phyloP scores from a whole-genome alignment of 495 filamentous ascomycete genomes.

The Xylaria venustula region DNA sequence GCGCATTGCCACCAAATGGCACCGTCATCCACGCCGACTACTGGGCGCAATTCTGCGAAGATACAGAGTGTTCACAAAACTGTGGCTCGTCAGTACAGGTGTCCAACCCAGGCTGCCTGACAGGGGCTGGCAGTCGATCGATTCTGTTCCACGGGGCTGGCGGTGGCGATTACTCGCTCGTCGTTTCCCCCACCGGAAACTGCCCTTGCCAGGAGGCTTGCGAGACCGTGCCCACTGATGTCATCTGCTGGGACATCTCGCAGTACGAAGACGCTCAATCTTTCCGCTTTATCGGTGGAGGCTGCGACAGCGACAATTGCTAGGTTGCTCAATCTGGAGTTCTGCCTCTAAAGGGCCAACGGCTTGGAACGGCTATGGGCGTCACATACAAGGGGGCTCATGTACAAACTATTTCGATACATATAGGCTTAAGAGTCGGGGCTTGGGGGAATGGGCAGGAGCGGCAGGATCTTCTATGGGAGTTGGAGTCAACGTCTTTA shows the following conservation, averaged over 20 bases:
- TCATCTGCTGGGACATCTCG: neutral
- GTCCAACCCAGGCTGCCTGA: conserved; percentile 13
- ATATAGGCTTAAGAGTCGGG: too few relatives aligned
- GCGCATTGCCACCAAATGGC: too few relatives aligned
- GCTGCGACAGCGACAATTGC: neutral
- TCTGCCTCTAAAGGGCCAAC: too few relatives aligned
- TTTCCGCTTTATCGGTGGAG: neutral
- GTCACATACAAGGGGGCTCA: too few relatives aligned
- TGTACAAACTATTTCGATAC: too few relatives aligned
- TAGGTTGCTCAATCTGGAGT: too few relatives aligned
- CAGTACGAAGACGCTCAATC: neutral
- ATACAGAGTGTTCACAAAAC: conserved; percentile 12
- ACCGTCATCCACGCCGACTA: neutral
- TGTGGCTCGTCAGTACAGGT: conserved; percentile 14
- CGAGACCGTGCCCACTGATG: neutral
- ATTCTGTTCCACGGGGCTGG: conserved; percentile 13
- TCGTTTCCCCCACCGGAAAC: neutral
- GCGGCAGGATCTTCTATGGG: too few relatives aligned
- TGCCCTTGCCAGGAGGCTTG: neutral
- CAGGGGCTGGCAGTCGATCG: conserved; percentile 1
- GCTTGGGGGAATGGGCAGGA: too few relatives aligned
- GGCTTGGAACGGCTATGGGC: too few relatives aligned
- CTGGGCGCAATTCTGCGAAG: conserved; percentile 24
- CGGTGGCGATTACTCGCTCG: neutral
- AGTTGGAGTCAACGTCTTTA: too few relatives aligned